Evolutionary conservation across 371 early-diverging fungal genomes (phyloP).

Genomic region (Mucor plumbeus): DNA sequence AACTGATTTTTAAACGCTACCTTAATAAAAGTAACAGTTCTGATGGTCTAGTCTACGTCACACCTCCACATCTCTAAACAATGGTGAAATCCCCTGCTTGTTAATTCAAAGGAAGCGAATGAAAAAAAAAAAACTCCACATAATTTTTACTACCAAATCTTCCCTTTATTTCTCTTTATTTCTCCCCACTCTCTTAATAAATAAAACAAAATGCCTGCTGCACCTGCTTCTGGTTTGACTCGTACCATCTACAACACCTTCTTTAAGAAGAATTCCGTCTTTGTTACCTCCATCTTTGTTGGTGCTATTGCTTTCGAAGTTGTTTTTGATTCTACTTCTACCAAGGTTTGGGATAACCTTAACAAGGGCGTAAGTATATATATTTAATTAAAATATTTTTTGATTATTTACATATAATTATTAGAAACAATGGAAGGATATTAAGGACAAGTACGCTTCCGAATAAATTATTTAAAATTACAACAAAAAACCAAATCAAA

Average conservation of each 20-base stretch:
- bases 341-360: constrained; percentile 75
- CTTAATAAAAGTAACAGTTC: neutral
- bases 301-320: constrained; percentile 82
- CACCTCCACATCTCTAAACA: neutral
- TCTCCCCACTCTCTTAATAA: constrained; percentile 23
- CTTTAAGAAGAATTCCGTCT: constrained; percentile 78
- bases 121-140: constrained; percentile 8
- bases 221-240: constrained; percentile 45
- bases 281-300: constrained; percentile 74
- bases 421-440: constrained; percentile 78
- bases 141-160: neutral
- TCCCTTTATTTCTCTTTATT: neutral
- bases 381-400: too few species aligned
- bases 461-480: constrained; percentile 10
- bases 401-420: neutral
- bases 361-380: constrained; percentile 84
- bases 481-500: constrained; percentile 4
- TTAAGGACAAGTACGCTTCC: constrained; percentile 62
- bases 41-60: neutral
- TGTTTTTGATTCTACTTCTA: constrained; percentile 71
- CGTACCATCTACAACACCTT: constrained; percentile 69
- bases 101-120: neutral
- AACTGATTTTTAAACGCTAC: too few species aligned
- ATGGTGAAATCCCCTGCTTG: constrained; percentile 12
- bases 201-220: constrained; percentile 44